phyloP scores from a whole-genome alignment of 2,329 filamentous ascomycete genomes.

The Coleophoma eucalyptorum region DNA sequence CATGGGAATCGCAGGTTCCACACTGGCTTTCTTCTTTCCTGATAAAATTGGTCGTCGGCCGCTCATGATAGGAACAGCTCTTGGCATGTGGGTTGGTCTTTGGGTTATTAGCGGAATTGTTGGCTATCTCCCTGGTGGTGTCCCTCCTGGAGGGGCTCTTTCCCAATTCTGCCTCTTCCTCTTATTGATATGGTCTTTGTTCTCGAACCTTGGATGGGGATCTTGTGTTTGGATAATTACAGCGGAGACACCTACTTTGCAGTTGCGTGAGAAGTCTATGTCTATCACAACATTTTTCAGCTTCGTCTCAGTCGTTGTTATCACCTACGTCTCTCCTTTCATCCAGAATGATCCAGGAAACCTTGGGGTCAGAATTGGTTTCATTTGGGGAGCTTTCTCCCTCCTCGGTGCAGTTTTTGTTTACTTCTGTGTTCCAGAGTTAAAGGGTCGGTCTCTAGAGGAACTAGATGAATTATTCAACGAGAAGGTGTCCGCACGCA shows the following conservation, averaged over 20 bases:
- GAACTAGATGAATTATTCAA: constrained; percentile 7
- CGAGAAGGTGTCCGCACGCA: constrained; percentile 2
- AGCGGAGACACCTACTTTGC: constrained; percentile 13
- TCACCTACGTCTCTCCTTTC: constrained; percentile 31
- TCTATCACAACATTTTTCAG: constrained; percentile 7
- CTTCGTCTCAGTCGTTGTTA: constrained; percentile 18
- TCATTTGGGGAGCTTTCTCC: constrained; percentile 31
- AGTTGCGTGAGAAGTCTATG: constrained; percentile 10
- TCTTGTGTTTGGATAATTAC: constrained; percentile 16
- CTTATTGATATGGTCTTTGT: constrained; percentile 1
- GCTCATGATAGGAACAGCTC: neutral
- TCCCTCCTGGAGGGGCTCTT: neutral
- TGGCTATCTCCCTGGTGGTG: neutral
- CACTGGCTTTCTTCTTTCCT: neutral
- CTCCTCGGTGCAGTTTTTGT: constrained; percentile 28
- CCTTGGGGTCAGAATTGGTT: constrained; percentile 33
- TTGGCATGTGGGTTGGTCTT: neutral
- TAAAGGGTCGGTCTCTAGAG: constrained; percentile 8
- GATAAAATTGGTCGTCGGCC: neutral
- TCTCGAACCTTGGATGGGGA: constrained; percentile 11
- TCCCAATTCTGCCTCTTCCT: neutral
- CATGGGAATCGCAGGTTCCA: neutral
- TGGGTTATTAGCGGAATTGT: neutral
- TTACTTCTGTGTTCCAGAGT: constrained; percentile 33
- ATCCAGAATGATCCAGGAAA: constrained; percentile 23